Conservation (phyloP, 1,284 basidiomycete genomes). For the Gomphus bonarii region DNA sequence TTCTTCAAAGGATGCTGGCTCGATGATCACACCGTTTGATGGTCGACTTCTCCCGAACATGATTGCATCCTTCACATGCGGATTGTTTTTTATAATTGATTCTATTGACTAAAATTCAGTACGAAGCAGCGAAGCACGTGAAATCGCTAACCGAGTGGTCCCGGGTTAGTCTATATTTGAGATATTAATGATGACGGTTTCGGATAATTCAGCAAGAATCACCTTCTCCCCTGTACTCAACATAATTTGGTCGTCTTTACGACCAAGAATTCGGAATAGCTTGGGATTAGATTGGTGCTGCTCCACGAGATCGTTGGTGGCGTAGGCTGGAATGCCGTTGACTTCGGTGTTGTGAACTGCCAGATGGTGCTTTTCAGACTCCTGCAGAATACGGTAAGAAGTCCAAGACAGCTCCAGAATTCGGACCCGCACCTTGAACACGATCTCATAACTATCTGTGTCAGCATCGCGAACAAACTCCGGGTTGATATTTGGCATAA, state of each 20-base stretch:
- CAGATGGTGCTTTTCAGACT: constrained; percentile 13
- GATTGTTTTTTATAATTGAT: constrained; percentile 15
- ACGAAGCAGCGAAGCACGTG: background rate
- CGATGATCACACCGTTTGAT: constrained; percentile 26
- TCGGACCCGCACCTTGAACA: background rate
- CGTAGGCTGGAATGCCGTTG: constrained; percentile 22
- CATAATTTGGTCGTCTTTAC: constrained; percentile 28
- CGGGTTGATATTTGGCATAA: background rate
- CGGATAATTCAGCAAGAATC: background rate
- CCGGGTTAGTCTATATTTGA: constrained; percentile 12
- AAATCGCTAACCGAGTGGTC: constrained; percentile 5
- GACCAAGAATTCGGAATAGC: constrained; percentile 20
- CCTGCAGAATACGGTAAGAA: background rate
- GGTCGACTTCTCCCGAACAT: constrained; percentile 27
- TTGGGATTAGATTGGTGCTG: constrained; percentile 19
- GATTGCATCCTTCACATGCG: constrained; percentile 25
- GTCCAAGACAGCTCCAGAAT: background rate
- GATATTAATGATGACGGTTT: background rate
- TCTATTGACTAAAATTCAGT: background rate
- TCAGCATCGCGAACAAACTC: background rate
- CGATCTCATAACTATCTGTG: background rate
- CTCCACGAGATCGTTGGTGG: constrained; percentile 27
- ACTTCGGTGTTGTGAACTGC: constrained; percentile 20
- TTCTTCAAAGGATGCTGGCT: constrained; percentile 15
- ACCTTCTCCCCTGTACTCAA: constrained; percentile 29